Evolutionary conservation across 352 stramenopile species (phyloP), one percentile per base, ranked within the genome.

Genomic region (Globisporangium middletonii): DNA sequence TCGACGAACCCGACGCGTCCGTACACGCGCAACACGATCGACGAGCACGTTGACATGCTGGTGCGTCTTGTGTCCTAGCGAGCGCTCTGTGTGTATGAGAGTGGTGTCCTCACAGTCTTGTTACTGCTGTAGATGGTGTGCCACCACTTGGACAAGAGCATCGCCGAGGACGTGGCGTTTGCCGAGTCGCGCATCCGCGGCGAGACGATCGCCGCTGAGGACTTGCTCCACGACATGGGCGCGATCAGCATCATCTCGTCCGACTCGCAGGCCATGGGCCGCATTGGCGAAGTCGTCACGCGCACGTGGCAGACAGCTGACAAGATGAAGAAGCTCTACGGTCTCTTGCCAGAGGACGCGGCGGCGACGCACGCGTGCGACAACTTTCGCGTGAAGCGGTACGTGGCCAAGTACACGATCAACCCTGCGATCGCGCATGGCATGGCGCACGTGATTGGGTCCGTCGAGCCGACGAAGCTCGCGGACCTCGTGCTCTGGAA

Each of bases 41-140:
- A 98, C 59, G 96, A 99, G 67, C 96, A 99, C 69, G 86, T 99
- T 35, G 96, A 99, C 76, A 99, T 99, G 96, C 79, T 99, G 28
- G 68, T 75, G 50, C 15, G 63, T 65, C 16, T 52, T 38, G 47
- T 52, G 47, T 52, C 41, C 23, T 23, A 23, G 23, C 23, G 8
- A 42, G 37, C 41, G 4, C 41, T 45, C 41, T 45, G 16, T 45
- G 3, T n/a, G 12, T n/a, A 4, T 45, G 41, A 3, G 12, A n/a
- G 12, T 42, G 8, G 37, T 51, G 50, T 19, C 30, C 18, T 45
- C 3, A 37, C 50, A 28, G 42, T 16, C n/a, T 52, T 49, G 57
- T 16, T 53, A 26, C n/a, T 42, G 44, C 16, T 16, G 23, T 66
- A 71, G 55, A 98, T 99, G 95, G 96, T 99, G 35, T 99, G 96